Evolutionary conservation across 257 asterid species (phyloP), one percentile per base, ranked within the genome.

Genomic region (Solanum bukasovii): DNA sequence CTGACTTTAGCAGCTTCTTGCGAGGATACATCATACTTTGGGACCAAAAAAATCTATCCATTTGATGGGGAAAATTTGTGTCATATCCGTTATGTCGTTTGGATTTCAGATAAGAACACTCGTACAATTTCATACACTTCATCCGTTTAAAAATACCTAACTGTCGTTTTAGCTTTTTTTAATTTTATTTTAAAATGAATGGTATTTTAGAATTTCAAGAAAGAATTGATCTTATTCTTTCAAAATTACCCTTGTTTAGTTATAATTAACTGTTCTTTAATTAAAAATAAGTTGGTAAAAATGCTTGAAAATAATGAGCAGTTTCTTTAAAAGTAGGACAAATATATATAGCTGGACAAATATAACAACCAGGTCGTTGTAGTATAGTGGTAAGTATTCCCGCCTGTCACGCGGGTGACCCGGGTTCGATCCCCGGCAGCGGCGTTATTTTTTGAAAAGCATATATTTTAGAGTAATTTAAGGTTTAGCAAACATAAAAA

Each of bases 391-490:
- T 61, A 61, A 61, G 68, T 61, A 61, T 61, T 61, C 68, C 96
- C 94, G 95, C 98, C 96, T 96, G 99, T 95, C 98, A 95, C 97
- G 96, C 98, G 94, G 95, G 97, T 89, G 98, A 96, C 99, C 97
- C 96, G 96, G 98, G 98, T 95, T 95, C 98, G 97, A 95, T 95
- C 99, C 98, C 98, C 96, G 98, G 98, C 98, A 94, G 90, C 96
- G 97, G 98, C 98, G 95, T 59, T 59, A 5, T 5, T 16, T 52
- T 49, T 52, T 16, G 1, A 0, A 14, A 49, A 49, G 9, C 8
- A 49, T 16, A 49, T 16, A 5, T 49, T 49, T 49, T 49, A 0
- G 20, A 42, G 49, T 42, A 42, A 42, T 42, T 42, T 42, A 0
- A 42, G 49, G 14, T 11, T 42, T 42, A 42, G 14, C 49, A 42